Base-by-base conservation (phyloP, 148 eudicot genomes). In the Amaranthus palmeri region DNA sequence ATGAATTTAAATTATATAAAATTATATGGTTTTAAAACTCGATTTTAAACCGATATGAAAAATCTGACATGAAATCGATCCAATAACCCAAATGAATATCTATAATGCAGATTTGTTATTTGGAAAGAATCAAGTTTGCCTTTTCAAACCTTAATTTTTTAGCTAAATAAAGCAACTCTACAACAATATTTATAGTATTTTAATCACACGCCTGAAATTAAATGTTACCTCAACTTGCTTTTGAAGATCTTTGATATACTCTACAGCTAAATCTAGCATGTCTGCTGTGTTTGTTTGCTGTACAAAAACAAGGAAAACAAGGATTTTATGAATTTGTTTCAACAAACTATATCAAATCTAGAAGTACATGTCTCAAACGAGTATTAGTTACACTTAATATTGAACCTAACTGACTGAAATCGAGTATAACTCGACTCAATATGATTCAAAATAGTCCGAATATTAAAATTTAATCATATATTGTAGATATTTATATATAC, bases 231-330 rank as follows among this genome's bases (percentile, higher is more conserved):
- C 76, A 61, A 88, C 81, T 80, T 88, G 83, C 69, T 73, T 80
- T 82, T 91, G 91, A 66, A 93, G 96, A 46, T 86, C 96, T 86
- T 93, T 93, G 42, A 93, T 89, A 80, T 93, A 86, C 41, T 93
- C 93, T 69, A 89, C 97, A 73, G 98, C 97, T 79, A 93, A 86
- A 79, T 91, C 98, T 84, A 93, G 80, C 98, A 93, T 93, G 71
- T 93, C 98, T 69, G 96, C 65, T 47, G 98, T 91, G 79, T 86
- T 91, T 80, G 96, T 93, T 93, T 93, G 97, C 98, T 93, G 92
- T 83, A 81, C 68, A 69, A 47, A 54, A 47, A 67, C 62, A 47
- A 36, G 55, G 41, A 47, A 54, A 47, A 67, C 62, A 47, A 36
- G 55, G 41, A 25, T 25, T 65, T 10, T 71, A 61, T 79, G 14